phyloP scores from a whole-genome alignment of 495 filamentous ascomycete genomes.

The Penicillium pancosmium region DNA sequence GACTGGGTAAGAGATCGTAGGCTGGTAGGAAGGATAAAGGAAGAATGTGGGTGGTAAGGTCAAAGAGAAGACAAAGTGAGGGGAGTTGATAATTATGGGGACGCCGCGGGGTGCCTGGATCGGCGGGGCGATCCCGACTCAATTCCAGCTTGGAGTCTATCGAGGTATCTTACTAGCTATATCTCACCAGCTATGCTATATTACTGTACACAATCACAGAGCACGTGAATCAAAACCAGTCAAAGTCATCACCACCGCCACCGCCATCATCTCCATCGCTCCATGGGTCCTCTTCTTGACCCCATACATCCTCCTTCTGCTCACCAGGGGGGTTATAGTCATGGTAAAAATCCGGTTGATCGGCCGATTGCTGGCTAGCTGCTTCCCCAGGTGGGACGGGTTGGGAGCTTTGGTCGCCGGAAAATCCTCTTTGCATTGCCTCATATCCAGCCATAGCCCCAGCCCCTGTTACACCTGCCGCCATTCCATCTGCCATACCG shows the following conservation, averaged over 20 bases:
- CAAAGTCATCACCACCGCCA: slow-evolving; percentile 42
- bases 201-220: slow-evolving; percentile 16
- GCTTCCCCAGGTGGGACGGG: slow-evolving; percentile 2
- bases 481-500: slow-evolving; percentile 42
- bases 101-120: slow-evolving; percentile 6
- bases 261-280: slow-evolving; percentile 31
- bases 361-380: slow-evolving; percentile 18
- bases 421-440: slow-evolving; percentile 58
- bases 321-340: slow-evolving; percentile 17
- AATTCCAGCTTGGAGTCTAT: slow-evolving; percentile 2
- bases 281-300: slow-evolving; percentile 41
- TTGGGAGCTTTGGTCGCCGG: slow-evolving; percentile 23
- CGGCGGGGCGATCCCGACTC: slow-evolving; percentile 16
- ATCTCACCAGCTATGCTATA: no score
- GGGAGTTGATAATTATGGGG: slow-evolving; percentile 7
- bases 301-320: slow-evolving; percentile 17
- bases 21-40: background rate
- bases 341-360: slow-evolving; percentile 27
- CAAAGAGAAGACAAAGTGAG: background rate
- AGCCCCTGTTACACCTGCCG: slow-evolving; percentile 52
- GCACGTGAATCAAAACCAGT: slow-evolving; percentile 31
- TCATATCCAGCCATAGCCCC: slow-evolving; percentile 66
- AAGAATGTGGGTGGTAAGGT: background rate
- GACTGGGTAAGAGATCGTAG: background rate
- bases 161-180: slow-evolving; percentile 8